A percentile compares a stretch with the other conserved stretches of the same genome.
Conservation (phyloP, 2,329 filamentous ascomycete genomes). For the Rasamsonia emersonii region DNA sequence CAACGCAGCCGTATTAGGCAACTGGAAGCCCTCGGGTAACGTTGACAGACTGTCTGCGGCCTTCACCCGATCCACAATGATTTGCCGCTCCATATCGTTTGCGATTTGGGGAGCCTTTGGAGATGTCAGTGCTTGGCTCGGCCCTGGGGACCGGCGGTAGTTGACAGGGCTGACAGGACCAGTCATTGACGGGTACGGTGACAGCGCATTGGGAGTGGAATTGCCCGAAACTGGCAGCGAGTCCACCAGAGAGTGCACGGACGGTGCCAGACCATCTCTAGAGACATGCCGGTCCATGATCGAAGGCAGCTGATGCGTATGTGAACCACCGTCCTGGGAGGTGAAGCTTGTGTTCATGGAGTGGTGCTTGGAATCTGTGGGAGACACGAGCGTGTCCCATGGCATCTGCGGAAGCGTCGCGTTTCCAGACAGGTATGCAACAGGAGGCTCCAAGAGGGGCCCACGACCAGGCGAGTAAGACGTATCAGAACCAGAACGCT, state of each 20-base stretch:
- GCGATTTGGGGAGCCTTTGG: conserved; percentile 70
- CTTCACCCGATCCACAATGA: conserved; percentile 79
- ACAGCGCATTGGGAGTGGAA: conserved; percentile 64
- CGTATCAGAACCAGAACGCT: conserved; percentile 44
- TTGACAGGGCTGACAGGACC: conserved; percentile 61
- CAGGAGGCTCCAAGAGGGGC: conserved; percentile 66
- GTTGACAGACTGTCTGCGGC: conserved; percentile 70
- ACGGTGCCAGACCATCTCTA: conserved; percentile 54
- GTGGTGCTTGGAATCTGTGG: conserved; percentile 64
- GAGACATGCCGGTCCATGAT: conserved; percentile 58
- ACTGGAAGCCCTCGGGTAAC: conserved; percentile 79
- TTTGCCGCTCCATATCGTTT: conserved; percentile 74
- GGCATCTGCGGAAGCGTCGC: conserved; percentile 79
- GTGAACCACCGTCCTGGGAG: conserved; percentile 53
- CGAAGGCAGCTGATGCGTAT: conserved; percentile 57
- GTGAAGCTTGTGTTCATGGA: conserved; percentile 60
- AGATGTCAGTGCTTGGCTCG: conserved; percentile 54
- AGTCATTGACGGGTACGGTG: conserved; percentile 61
- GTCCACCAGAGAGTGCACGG: conserved; percentile 63
- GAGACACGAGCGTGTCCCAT: conserved; percentile 81
- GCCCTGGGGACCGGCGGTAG: conserved; percentile 61
- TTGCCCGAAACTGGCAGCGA: conserved; percentile 61
- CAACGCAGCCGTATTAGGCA: conserved; percentile 69
- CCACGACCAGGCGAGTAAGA: conserved; percentile 64
- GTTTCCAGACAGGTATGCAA: conserved; percentile 67